Percentiles rank a stretch among this genome's conserved stretches.
Conservation (phyloP, 495 filamentous ascomycete species). For the Tetracladium marchalianum region DNA sequence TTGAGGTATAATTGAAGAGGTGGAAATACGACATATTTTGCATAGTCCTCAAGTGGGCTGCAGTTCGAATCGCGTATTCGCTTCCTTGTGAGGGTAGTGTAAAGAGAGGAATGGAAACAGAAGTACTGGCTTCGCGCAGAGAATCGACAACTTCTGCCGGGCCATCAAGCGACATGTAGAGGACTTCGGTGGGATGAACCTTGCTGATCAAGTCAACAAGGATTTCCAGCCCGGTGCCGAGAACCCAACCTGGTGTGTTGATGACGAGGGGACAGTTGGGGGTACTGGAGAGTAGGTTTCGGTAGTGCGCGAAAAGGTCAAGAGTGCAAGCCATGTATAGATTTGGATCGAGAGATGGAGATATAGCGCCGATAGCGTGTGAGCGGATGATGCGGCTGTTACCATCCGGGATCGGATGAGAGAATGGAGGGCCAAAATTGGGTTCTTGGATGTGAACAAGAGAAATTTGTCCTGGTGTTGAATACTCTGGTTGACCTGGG, state of each 20-base stretch:
- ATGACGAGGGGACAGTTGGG: conserved; percentile 54
- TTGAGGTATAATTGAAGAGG: neutral
- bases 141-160: conserved; percentile 53
- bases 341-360: conserved; percentile 58
- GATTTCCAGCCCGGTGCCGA: conserved; percentile 63
- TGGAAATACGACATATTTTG: conserved; percentile 23
- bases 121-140: conserved; percentile 29
- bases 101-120: conserved; percentile 23
- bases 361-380: conserved; percentile 64
- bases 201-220: conserved; percentile 50
- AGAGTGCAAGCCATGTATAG: conserved; percentile 59
- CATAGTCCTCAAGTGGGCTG: conserved; percentile 52
- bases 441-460: conserved; percentile 53
- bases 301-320: conserved; percentile 60
- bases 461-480: conserved; percentile 65
- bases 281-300: conserved; percentile 15
- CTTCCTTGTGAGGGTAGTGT: conserved; percentile 49
- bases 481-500: conserved; percentile 76
- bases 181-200: conserved; percentile 43
- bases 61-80: conserved; percentile 52
- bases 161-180: conserved; percentile 68
- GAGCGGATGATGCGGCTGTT: conserved; percentile 43
- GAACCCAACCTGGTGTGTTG: conserved; percentile 78
- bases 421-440: conserved; percentile 66
- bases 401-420: conserved; percentile 40